Percentiles rank a stretch among this genome's conserved stretches.
These are phyloP conservation scores for Myxozyma sirexii DNA, from an alignment of 805 yeast genomes.

Conservation along the genomic window DNA sequence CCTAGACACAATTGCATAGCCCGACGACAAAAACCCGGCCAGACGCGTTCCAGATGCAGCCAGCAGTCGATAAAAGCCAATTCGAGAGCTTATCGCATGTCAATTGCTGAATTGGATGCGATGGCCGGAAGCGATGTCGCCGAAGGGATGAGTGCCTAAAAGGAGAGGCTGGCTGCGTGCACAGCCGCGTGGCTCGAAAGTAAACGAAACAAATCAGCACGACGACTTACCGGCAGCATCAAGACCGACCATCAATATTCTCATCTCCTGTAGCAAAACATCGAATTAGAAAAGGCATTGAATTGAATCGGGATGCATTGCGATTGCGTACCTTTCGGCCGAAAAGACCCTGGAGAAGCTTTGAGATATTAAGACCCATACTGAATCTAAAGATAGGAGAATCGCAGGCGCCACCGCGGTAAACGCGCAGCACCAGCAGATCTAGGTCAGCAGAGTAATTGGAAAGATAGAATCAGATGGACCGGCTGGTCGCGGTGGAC, in stretches of 20 bases:
- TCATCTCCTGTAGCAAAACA: constrained; percentile 35
- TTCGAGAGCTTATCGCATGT: not conserved
- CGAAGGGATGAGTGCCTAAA: not conserved
- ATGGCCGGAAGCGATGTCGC: not conserved
- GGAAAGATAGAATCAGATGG: not conserved
- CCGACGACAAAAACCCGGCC: too few species aligned
- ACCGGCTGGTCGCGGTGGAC: not conserved
- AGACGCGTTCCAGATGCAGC: not conserved
- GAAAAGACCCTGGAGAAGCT: constrained; percentile 89
- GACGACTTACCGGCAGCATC: constrained; percentile 80
- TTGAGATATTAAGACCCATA: constrained; percentile 96
- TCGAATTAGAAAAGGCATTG: not conserved
- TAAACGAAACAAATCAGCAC: constrained; percentile 5
- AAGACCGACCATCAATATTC: constrained; percentile 85
- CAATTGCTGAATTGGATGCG: not conserved
- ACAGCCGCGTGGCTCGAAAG: constrained; percentile 13
- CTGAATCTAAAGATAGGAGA: constrained; percentile 27
- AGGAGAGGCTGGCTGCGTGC: constrained; percentile 2
- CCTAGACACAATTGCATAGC: constrained; percentile 4
- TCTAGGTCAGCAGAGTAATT: not conserved
- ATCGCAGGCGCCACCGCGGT: not conserved
- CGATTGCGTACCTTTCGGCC: constrained; percentile 75
- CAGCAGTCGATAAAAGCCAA: not conserved
- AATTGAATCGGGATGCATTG: not conserved
- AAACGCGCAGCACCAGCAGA: not conserved